phyloP scores from a whole-genome alignment of 2,329 filamentous ascomycete species.

The Fusarium dlaminii region DNA sequence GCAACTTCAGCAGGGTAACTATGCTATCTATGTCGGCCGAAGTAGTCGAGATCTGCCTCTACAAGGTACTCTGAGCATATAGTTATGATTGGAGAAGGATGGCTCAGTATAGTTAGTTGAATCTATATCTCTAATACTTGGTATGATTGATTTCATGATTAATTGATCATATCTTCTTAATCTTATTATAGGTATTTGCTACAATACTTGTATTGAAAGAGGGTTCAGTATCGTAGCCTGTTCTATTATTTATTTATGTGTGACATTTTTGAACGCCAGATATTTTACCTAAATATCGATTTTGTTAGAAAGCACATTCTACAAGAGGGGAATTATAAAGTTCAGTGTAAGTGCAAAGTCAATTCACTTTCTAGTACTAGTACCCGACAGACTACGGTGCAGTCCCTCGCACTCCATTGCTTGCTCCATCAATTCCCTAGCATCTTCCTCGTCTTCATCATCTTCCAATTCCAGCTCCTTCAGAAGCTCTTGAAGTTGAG shows the following conservation, averaged over 20 bases:
- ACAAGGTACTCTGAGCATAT: not conserved
- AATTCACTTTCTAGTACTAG: not conserved
- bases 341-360: not conserved
- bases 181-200: not conserved
- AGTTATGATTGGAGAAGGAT: rapidly evolving
- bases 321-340: rapidly evolving
- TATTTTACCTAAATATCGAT: rapidly evolving
- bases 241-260: not conserved
- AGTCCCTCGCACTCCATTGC: not conserved
- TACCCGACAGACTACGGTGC: not conserved
- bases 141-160: too few species aligned
- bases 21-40: not conserved
- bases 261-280: rapidly evolving
- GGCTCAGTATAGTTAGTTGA: not conserved
- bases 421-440: rapidly evolving
- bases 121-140: not conserved
- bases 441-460: not conserved
- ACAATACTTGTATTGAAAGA: not conserved
- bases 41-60: constrained; percentile 14
- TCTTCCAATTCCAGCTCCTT: not conserved
- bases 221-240: rapidly evolving
- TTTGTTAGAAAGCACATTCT: rapidly evolving
- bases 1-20: constrained; percentile 5
- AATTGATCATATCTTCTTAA: rapidly evolving
- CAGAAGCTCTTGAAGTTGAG: not conserved